Evolutionary conservation across 2,329 filamentous ascomycete species (phyloP).

Genomic region (Colletotrichum sp.): DNA sequence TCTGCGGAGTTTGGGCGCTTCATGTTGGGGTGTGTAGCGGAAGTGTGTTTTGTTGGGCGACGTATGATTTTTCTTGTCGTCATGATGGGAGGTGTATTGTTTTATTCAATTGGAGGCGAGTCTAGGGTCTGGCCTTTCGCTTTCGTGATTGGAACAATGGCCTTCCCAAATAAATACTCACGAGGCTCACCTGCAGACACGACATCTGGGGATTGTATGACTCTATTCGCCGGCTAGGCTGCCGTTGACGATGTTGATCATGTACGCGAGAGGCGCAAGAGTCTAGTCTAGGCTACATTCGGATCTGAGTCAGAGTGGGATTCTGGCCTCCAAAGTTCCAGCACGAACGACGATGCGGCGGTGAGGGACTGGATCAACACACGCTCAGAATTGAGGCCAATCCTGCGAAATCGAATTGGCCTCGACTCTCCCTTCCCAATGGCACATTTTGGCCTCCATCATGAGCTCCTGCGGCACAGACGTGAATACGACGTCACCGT

Average conservation of each 20-base stretch:
- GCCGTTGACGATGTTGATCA: neutral
- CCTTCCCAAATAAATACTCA: neutral
- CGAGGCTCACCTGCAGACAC: neutral
- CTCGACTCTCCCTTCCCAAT: accelerated
- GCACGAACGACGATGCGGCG: neutral
- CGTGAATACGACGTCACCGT: neutral
- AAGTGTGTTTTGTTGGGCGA: neutral
- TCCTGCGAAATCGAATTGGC: neutral
- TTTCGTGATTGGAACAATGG: accelerated
- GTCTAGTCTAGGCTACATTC: neutral
- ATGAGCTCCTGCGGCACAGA: neutral
- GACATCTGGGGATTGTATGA: neutral
- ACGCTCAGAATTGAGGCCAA: neutral
- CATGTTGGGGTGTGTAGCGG: neutral
- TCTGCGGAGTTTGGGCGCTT: neutral
- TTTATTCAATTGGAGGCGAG: accelerated
- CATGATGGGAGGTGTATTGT: accelerated
- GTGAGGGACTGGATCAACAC: neutral
- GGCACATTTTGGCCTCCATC: neutral
- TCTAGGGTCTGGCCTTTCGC: accelerated
- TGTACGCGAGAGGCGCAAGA: neutral
- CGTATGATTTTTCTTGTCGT: neutral
- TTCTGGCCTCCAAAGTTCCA: neutral
- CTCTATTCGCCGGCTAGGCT: neutral
- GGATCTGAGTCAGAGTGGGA: neutral